Conservation (phyloP, 495 filamentous ascomycete species). For the Achaetomiella virescens region DNA sequence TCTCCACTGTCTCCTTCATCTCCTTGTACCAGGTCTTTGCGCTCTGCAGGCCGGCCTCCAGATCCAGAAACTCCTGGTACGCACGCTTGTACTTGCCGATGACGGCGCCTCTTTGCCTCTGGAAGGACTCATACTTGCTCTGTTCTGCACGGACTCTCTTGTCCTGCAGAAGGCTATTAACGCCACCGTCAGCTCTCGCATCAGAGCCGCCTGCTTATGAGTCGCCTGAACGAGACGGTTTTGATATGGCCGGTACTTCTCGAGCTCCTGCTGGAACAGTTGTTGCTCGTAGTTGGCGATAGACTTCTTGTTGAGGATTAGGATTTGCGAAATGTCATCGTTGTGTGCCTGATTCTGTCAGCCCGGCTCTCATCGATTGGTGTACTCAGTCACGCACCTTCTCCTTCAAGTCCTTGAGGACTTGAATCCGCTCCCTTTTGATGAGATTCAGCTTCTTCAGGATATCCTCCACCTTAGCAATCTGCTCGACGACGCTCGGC, state of each 20-base stretch:
- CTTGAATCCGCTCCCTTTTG: constrained; percentile 82
- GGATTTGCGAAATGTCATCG: constrained; percentile 93
- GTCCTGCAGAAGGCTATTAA: constrained; percentile 89
- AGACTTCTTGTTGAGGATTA: constrained; percentile 95
- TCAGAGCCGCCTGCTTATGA: constrained; percentile 85
- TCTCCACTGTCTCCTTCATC: constrained; percentile 92
- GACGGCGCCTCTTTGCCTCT: constrained; percentile 72
- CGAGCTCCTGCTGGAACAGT: constrained; percentile 87
- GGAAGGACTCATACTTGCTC: constrained; percentile 85
- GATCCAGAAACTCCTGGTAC: constrained; percentile 85
- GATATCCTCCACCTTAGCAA: constrained; percentile 81
- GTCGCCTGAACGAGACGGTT: constrained; percentile 83
- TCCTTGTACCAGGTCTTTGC: constrained; percentile 91
- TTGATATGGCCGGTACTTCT: constrained; percentile 94
- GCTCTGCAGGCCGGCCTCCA: constrained; percentile 76
- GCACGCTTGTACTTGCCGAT: constrained; percentile 85
- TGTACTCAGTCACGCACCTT: constrained; percentile 55
- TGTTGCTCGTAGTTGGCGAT: constrained; percentile 82
- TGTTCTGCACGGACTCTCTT: constrained; percentile 91
- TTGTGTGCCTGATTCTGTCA: constrained; percentile 66
- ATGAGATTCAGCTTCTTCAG: constrained; percentile 86
- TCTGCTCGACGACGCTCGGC: constrained; percentile 80
- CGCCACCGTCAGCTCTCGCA: constrained; percentile 88
- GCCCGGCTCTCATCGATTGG: neutral
- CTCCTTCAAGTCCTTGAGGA: constrained; percentile 93